Percentiles rank a stretch among this genome's conserved stretches.
Conservation (phyloP, 2,329 filamentous ascomycete species). For the Apiospora marii region DNA sequence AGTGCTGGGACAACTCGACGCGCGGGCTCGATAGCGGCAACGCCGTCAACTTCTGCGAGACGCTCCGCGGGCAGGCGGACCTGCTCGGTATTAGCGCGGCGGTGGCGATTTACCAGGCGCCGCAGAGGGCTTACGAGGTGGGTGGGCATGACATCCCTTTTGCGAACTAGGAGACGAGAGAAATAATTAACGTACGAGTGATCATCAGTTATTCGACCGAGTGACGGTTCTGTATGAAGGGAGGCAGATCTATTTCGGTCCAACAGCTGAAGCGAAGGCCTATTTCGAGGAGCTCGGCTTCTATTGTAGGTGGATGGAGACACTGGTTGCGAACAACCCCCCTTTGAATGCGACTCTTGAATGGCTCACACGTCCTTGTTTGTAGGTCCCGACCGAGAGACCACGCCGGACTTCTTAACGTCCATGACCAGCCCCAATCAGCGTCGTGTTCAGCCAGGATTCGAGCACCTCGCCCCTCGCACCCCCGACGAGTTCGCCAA, state of each 20-base stretch:
- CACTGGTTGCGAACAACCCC: background rate
- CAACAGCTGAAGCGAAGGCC: constrained; percentile 61
- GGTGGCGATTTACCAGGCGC: constrained; percentile 49
- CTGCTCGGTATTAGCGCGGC: constrained; percentile 42
- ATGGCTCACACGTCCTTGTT: background rate
- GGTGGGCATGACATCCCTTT: background rate
- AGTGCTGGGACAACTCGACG: constrained; percentile 77
- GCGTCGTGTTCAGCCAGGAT: constrained; percentile 62
- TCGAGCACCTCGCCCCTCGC: constrained; percentile 67
- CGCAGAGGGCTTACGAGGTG: constrained; percentile 70
- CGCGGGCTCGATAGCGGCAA: constrained; percentile 79
- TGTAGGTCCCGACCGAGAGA: constrained; percentile 64
- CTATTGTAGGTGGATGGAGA: constrained; percentile 52
- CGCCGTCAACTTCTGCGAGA: constrained; percentile 78
- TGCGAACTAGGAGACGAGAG: too few species aligned
- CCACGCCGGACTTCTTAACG: constrained; percentile 74
- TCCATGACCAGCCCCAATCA: constrained; percentile 72
- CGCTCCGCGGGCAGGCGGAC: constrained; percentile 54
- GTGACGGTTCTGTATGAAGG: constrained; percentile 78
- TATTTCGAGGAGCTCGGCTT: constrained; percentile 77
- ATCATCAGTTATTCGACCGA: constrained; percentile 70
- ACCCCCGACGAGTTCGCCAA: constrained; percentile 74
- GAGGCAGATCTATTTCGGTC: constrained; percentile 78
- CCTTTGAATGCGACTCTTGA: background rate
- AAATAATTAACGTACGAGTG: background rate